Evolutionary conservation across 352 stramenopile species (phyloP), one percentile per base, ranked within the genome.

Genomic region (Thraustochytrium sp.): DNA sequence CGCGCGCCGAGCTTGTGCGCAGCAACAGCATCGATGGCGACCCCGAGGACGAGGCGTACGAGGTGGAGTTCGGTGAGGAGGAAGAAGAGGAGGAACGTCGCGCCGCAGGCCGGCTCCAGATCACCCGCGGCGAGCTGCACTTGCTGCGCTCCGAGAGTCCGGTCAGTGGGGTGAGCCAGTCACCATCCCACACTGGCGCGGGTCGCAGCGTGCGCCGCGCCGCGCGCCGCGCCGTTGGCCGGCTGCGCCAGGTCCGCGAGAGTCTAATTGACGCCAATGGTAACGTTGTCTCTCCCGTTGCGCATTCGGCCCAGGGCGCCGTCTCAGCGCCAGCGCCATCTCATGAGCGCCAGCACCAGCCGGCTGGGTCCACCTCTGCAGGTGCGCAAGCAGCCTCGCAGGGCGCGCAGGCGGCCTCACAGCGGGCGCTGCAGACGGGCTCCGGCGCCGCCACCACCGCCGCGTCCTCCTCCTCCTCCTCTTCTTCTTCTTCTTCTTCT

Each of bases 221-320:
- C 18, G 68, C 68, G 9, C 68, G 68, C 26, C 42, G 68, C 4
- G 68, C 68, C 8, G 68, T 21, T 4, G 68, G 53, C 53, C 68
- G 68, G 8, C 9, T 80, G 31, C 68, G 68, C 29, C 31, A 80
- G 23, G 68, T 80, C n/a, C 36, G 31, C 34, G 68, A 80, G 9
- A 11, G 31, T 38, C 13, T 80, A 21, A 63, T 55, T 21, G 68
- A 80, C 23, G 49, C 68, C 9, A 63, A 21, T 21, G 44, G 36
- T 18, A 16, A 11, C 37, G 36, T n/a, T n/a, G n/a, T n/a, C n/a
- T n/a, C n/a, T n/a, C n/a, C n/a, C n/a, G n/a, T n/a, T n/a, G n/a
- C n/a, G n/a, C n/a, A n/a, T n/a, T n/a, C n/a, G n/a, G n/a, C n/a
- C n/a, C n/a, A n/a, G n/a, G n/a, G n/a, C n/a, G n/a, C n/a, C n/a